Percentiles rank a stretch among this genome's conserved stretches.
Conservation (phyloP, 352 stramenopile genomes). For the Phytophthora sp. region DNA sequence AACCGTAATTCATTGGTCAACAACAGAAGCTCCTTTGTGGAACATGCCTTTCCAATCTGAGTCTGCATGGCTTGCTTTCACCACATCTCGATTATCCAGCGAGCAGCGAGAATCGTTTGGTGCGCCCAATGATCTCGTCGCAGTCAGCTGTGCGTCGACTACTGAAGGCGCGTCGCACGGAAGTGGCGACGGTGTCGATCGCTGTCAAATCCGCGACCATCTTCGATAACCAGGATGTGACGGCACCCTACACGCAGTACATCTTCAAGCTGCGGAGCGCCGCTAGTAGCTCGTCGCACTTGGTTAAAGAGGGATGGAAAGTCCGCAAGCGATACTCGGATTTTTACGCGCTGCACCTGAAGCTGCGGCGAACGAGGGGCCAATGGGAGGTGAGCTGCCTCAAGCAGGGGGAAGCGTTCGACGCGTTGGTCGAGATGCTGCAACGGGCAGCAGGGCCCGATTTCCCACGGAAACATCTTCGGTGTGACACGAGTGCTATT, state of each 20-base stretch:
- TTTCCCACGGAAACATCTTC: conserved; percentile 41
- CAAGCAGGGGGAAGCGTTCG: conserved; percentile 21
- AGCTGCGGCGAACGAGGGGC: conserved; percentile 18
- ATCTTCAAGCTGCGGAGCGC: conserved; percentile 30
- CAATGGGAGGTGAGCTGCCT: conserved; percentile 27
- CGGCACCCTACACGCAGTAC: conserved; percentile 40
- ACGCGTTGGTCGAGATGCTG: conserved; percentile 17
- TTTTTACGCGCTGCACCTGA: conserved; percentile 26
- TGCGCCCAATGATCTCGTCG: not conserved
- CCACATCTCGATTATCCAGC: too few relatives aligned
- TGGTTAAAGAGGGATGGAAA: conserved; percentile 30
- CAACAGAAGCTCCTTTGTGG: too few relatives aligned
- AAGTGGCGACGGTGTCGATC: conserved; percentile 28
- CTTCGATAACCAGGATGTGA: conserved; percentile 31
- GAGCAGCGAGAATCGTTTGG: too few relatives aligned
- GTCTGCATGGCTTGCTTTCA: not conserved
- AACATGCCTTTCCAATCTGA: too few relatives aligned
- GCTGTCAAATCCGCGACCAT: conserved; percentile 25
- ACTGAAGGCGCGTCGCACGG: conserved; percentile 27
- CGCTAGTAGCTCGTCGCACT: not conserved
- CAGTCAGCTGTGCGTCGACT: conserved; percentile 20
- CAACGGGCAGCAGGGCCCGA: conserved; percentile 14
- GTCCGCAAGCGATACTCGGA: conserved; percentile 38
- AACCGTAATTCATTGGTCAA: conserved; percentile 8
- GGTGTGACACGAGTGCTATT: conserved; percentile 35